Conservation (phyloP, 192 early-diverging fungal genomes). For the Dissophora ornata region DNA sequence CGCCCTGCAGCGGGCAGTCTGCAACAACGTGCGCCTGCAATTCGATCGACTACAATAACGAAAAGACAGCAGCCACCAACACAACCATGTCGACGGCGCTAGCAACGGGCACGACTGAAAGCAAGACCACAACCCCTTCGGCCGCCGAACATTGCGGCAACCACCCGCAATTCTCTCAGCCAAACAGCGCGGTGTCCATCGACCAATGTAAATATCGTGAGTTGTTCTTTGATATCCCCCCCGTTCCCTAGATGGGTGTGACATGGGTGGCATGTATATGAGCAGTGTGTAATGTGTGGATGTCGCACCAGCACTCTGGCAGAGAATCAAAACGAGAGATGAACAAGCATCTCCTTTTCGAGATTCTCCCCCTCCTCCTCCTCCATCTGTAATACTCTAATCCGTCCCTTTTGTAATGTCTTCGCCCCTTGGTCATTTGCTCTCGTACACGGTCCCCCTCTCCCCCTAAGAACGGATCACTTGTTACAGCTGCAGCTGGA, state of each 20-base stretch:
- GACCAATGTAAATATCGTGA: too few relatives aligned
- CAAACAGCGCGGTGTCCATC: not conserved
- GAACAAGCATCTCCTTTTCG: constrained; percentile 1
- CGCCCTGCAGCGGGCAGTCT: constrained; percentile 6
- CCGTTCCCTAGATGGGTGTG: too few relatives aligned
- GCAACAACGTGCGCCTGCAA: constrained; percentile 12
- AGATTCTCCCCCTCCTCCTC: not conserved
- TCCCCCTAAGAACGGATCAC: not conserved
- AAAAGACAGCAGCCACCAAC: constrained; percentile 8
- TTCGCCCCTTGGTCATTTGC: not conserved
- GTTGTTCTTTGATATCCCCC: too few relatives aligned
- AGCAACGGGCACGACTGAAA: not conserved
- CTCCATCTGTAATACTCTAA: not conserved
- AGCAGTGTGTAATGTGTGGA: too few relatives aligned
- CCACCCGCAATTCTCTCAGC: not conserved
- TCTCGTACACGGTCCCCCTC: not conserved
- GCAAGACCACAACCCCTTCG: too few relatives aligned
- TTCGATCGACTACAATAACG: constrained; percentile 3
- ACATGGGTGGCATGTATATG: too few relatives aligned
- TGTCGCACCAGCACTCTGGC: too few relatives aligned
- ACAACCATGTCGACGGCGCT: not conserved
- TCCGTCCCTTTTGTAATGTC: not conserved
- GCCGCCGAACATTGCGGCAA: not conserved
- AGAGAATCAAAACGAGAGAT: not conserved
- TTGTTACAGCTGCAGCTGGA: too few relatives aligned